phyloP scores from a whole-genome alignment of 2,329 filamentous ascomycete species.

The Aaosphaeria pasadenensis region DNA sequence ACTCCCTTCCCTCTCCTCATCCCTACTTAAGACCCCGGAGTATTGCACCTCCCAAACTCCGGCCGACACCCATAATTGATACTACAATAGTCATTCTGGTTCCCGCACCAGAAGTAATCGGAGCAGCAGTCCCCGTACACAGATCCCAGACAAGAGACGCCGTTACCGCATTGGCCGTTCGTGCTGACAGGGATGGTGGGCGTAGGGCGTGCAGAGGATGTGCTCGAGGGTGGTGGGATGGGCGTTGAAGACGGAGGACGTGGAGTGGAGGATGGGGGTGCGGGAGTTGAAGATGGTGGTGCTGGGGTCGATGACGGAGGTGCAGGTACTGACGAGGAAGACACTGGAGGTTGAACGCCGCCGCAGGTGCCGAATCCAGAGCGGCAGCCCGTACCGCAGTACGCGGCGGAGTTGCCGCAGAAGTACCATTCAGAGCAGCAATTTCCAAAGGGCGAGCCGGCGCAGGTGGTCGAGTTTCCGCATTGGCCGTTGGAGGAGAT shows the following conservation, averaged over 20 bases:
- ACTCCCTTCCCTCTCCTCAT: too few species aligned
- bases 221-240: conserved; percentile 1
- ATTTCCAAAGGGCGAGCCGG: conserved; percentile 17
- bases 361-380: conserved; percentile 20
- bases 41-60: not conserved
- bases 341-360: conserved; percentile 6
- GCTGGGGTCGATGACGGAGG: conserved; percentile 1
- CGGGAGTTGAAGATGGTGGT: conserved; percentile 7
- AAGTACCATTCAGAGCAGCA: conserved; percentile 27
- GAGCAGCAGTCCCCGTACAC: conserved; percentile 24
- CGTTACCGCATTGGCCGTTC: conserved; percentile 24
- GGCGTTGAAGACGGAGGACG: conserved; percentile 3
- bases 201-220: conserved; percentile 10
- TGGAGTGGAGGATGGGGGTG: conserved; percentile 4
- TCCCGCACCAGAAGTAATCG: conserved; percentile 12
- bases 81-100: conserved; percentile 3
- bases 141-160: conserved; percentile 17
- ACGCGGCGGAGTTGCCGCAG: conserved; percentile 17
- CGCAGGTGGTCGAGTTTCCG: conserved; percentile 27
- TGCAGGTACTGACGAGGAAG: conserved; percentile 4
- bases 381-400: conserved; percentile 27
- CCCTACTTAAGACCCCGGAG: too few species aligned
- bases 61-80: conserved; percentile 2
- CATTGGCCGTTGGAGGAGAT: conserved; percentile 24
- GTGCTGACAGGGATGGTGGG: conserved; percentile 20